Conservation (phyloP, 805 yeast species). For the Saturnispora silvae region DNA sequence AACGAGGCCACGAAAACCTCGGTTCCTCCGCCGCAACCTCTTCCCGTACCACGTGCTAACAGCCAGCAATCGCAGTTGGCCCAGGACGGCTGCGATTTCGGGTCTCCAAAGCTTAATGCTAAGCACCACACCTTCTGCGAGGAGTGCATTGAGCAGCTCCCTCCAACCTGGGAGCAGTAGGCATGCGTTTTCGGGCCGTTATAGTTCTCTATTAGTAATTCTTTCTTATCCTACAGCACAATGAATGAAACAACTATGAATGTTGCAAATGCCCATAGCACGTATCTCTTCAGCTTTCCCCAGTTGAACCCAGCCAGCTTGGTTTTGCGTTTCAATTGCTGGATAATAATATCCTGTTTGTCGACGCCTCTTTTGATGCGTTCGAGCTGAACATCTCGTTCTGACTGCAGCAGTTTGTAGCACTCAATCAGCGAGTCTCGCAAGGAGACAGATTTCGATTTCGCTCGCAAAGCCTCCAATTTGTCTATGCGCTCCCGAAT, state of each 20-base stretch:
- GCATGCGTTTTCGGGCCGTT: no score
- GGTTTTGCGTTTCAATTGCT: constrained; percentile 10
- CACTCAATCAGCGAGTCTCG: constrained; percentile 5
- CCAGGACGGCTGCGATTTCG: constrained; percentile 5
- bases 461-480: not conserved
- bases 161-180: constrained; percentile 24
- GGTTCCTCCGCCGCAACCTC: not conserved
- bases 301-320: not conserved
- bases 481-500: not conserved
- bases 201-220: no score
- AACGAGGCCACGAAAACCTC: constrained; percentile 30
- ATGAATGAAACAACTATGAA: constrained; percentile 1
- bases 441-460: not conserved
- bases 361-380: constrained; percentile 9
- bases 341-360: constrained; percentile 13
- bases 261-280: not conserved
- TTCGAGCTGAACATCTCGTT: not conserved
- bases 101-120: constrained; percentile 10
- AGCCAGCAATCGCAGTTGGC: not conserved
- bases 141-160: constrained; percentile 21
- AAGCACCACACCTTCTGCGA: constrained; percentile 14
- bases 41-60: not conserved
- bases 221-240: not conserved
- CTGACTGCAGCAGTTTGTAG: not conserved
- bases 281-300: not conserved